phyloP scores from a whole-genome alignment of 2,329 filamentous ascomycete species.

The Elsinoe ampelina region DNA sequence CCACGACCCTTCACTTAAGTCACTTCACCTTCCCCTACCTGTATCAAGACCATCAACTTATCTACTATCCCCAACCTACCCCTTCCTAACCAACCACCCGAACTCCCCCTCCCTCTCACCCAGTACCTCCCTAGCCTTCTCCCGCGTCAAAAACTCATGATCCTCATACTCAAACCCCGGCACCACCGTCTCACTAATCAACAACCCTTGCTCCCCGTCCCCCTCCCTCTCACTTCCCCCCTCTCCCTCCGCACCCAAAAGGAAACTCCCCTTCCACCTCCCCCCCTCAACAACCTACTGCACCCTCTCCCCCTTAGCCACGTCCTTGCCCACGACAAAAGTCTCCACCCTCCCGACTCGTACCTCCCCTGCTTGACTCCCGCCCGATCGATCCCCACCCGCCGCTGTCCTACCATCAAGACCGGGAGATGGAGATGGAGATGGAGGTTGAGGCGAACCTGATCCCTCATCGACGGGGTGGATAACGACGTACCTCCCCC shows the following conservation, averaged over 20 bases:
- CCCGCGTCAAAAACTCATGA: constrained; percentile 54
- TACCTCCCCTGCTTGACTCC: no score
- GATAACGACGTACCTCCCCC: constrained; percentile 56
- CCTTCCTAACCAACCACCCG: neutral
- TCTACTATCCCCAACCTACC: neutral
- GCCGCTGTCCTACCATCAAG: constrained; percentile 26
- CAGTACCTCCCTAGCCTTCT: constrained; percentile 45
- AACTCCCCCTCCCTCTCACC: constrained; percentile 35
- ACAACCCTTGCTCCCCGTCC: constrained; percentile 40
- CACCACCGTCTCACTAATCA: constrained; percentile 60
- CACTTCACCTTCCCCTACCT: neutral
- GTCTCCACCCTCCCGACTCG: constrained; percentile 52
- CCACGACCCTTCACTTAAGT: neutral
- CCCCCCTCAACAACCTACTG: constrained; percentile 63
- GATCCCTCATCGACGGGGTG: constrained; percentile 27
- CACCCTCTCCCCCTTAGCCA: constrained; percentile 49
- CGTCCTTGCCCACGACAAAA: constrained; percentile 53
- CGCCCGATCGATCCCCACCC: constrained; percentile 27
- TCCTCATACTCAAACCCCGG: constrained; percentile 60
- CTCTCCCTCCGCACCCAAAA: constrained; percentile 36
- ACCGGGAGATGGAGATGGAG: no score
- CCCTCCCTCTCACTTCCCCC: neutral
- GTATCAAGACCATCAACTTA: neutral
- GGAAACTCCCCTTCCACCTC: constrained; percentile 56
- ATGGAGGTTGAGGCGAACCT: neutral